These are phyloP conservation scores for Colletotrichum musicola DNA, from an alignment of 2,329 filamentous ascomycete species.

Conservation along the genomic window DNA sequence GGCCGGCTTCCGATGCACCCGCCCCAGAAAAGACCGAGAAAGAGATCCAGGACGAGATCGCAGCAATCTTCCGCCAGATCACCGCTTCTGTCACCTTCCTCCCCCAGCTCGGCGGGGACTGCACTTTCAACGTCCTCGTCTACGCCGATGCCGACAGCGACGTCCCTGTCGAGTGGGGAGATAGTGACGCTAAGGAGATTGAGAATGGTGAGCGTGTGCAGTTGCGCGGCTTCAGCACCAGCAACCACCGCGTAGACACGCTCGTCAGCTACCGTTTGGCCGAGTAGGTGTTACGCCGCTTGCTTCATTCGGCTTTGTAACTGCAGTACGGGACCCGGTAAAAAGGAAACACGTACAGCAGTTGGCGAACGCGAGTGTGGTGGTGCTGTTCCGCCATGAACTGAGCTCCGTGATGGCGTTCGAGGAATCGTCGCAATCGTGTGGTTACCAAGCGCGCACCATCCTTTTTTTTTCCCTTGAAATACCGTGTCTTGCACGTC, in stretches of 20 bases:
- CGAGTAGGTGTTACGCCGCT: slow-evolving; percentile 1
- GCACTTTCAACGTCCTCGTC: slow-evolving; percentile 98
- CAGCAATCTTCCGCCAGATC: slow-evolving; percentile 97
- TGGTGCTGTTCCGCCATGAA: too few species aligned
- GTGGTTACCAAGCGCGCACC: too few species aligned
- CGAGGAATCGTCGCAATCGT: too few species aligned
- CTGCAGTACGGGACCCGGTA: background rate
- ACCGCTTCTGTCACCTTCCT: slow-evolving; percentile 97
- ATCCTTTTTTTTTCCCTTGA: too few species aligned
- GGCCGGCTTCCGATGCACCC: slow-evolving; percentile 42
- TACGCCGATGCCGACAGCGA: slow-evolving; percentile 98
- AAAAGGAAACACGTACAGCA: background rate
- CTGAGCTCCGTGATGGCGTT: too few species aligned
- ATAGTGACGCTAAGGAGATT: slow-evolving; percentile 98
- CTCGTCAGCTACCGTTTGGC: slow-evolving; percentile 87
- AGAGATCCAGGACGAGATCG: slow-evolving; percentile 96
- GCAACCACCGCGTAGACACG: slow-evolving; percentile 93
- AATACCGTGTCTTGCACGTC: too few species aligned
- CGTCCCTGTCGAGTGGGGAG: slow-evolving; percentile 97
- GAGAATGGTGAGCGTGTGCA: slow-evolving; percentile 94
- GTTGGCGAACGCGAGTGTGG: too few species aligned
- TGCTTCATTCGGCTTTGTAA: background rate
- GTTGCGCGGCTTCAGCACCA: slow-evolving; percentile 94
- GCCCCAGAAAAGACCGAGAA: slow-evolving; percentile 85
- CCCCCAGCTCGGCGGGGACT: slow-evolving; percentile 92